phyloP scores from a whole-genome alignment of 345 rosid genomes.

The Salix arbutifolia region DNA sequence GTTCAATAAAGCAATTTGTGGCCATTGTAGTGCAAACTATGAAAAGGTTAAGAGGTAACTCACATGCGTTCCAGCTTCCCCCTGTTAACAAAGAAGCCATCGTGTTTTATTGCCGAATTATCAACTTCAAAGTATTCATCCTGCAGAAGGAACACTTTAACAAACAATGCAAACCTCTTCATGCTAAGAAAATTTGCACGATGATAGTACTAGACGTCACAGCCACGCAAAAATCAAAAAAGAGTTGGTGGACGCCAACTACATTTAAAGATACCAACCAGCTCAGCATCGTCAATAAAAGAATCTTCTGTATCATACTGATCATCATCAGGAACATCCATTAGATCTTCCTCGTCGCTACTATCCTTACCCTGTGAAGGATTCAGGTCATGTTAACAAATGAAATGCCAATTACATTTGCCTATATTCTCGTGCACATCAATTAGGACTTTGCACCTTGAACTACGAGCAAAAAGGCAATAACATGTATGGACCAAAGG shows the following conservation, averaged over 20 bases:
- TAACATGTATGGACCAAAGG: background rate
- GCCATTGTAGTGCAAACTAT: background rate
- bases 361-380: constrained; percentile 78
- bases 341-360: constrained; percentile 86
- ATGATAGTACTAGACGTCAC: background rate
- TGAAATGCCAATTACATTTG: background rate
- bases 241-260: background rate
- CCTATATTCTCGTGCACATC: background rate
- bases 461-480: background rate
- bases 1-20: background rate
- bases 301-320: constrained; percentile 97
- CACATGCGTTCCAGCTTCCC: constrained; percentile 85
- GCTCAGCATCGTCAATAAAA: constrained; percentile 87
- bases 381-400: constrained; percentile 20
- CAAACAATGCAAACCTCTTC: background rate
- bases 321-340: constrained; percentile 82
- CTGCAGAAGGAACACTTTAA: constrained; percentile 36
- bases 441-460: background rate
- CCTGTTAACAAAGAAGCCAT: constrained; percentile 87
- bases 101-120: constrained; percentile 78
- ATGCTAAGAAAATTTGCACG: background rate
- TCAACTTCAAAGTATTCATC: constrained; percentile 98
- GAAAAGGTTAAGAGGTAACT: constrained; percentile 29
- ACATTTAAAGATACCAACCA: constrained; percentile 51
- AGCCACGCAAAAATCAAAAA: background rate